Base-by-base conservation (phyloP, 495 filamentous ascomycete species). In the Ramalina peruviana region DNA sequence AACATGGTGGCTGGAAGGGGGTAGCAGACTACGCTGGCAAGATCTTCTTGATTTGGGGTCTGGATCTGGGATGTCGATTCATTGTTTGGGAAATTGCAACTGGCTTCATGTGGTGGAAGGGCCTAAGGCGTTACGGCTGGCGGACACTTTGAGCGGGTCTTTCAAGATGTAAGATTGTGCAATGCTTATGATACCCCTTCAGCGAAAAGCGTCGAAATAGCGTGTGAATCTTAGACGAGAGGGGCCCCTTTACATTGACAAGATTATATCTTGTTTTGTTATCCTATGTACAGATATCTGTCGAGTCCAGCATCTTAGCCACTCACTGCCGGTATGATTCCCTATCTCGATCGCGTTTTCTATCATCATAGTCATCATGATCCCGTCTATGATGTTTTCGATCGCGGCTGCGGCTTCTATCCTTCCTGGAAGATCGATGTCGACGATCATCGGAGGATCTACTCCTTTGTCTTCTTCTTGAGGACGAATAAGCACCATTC, bases 61-160 rank as follows among this genome's bases (percentile, higher is more conserved):
- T 75, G 47, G 70, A 75, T 43, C 56, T 65, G 51, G 69, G 64
- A 6, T 49, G 73, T 17, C 66, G 69, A 50, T 63, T 65, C 1
- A 63, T 62, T 7, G 60, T 73, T 25, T 73, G 72, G 69, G 65
- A 72, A 6, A 52, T 70, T 36, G 51, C 68, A 16, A 67, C 68
- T 0, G 62, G 65, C 9, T 58, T 65, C 4, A 69, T 67, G 1
- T 71, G 71, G 55, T 67, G 61, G 40, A 62, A 69, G 48, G 73
- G 73, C 5, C 65, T 60, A 45, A 70, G 54, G 25, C 68, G 64
- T 40, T 75, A 69, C 54, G 63, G 63, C 1, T 74, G 72, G 72
- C 70, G 72, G 25, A 65, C 54, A 33, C 44, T 72, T 33, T 73
- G 54, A 62, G 36, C 11, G 12, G 3, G 30, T 6, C 1, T 33